Evolutionary conservation across 805 yeast genomes (phyloP), one percentile per base, ranked within the genome.

Genomic region (Monosporozyma servazzii): DNA sequence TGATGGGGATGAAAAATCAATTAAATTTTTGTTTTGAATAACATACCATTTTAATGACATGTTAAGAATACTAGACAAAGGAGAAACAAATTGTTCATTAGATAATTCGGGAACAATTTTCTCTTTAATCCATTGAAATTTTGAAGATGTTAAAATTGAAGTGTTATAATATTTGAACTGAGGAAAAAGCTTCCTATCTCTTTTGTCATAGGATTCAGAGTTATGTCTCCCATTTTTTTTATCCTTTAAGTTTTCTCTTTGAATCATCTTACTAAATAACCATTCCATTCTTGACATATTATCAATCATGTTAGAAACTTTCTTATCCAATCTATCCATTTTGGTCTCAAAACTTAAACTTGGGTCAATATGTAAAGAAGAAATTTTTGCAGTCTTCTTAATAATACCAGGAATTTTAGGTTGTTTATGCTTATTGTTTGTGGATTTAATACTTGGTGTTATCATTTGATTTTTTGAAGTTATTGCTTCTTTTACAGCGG

Each of bases 21-120:
- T 56, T 31, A 48, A 58, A n/a, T 36, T 56, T 56, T 59, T 61
- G 37, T 53, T 52, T 49, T 63, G 58, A 27, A 58, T 51, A 7
- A 63, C 46, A 47, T 61, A 57, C 64, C 65, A 64, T 52, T 60
- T 63, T 36, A 59, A 49, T 3, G 61, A 52, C 1, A 54, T 51
- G 2, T 57, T 52, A 18, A 60, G 37, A 2, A 61, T 52, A 17
- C 57, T 50, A 36, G 49, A 54, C 3, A 65, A 48, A 2, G 69
- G 68, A 4, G 45, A 15, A 17, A 59, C 43, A 23, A 63, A 56
- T 39, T 51, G 51, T 2, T 40, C 48, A 31, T 51, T 36, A 4
- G 57, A 44, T 29, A 47, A 47, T 2, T 51, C 45, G 18, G 59
- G 53, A 2, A 52, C 49, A 9, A 54, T 30, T 18, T 47, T 53